Percentiles rank a stretch among this genome's conserved stretches.
Evolutionary conservation across 352 stramenopile genomes (phyloP).

Genomic region (Globisporangium megalacanthum): DNA sequence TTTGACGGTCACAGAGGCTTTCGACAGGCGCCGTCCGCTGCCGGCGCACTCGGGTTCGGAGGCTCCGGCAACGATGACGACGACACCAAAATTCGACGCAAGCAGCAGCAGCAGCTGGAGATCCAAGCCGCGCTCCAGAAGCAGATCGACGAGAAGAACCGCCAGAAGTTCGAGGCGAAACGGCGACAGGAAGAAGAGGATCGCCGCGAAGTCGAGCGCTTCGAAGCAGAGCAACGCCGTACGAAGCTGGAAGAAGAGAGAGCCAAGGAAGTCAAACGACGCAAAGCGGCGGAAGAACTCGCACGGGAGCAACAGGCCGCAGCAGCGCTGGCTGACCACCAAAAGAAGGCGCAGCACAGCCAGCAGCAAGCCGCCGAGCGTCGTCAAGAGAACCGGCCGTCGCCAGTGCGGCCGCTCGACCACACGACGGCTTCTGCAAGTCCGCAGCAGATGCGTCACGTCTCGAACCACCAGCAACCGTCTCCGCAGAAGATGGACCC

Average conservation of each 20-base stretch:
- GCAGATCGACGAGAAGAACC: slow-evolving; percentile 62
- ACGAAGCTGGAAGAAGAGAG: slow-evolving; percentile 37
- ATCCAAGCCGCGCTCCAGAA: slow-evolving; percentile 47
- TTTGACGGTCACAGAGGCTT: neutral
- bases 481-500: slow-evolving; percentile 23
- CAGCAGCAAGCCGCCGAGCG: slow-evolving; percentile 23
- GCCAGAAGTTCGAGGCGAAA: slow-evolving; percentile 54
- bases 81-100: slow-evolving; percentile 1
- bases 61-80: slow-evolving; percentile 8
- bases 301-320: slow-evolving; percentile 30
- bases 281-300: slow-evolving; percentile 41
- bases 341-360: slow-evolving; percentile 27
- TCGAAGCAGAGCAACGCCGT: slow-evolving; percentile 41
- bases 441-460: slow-evolving; percentile 2
- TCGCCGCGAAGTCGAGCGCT: slow-evolving; percentile 40
- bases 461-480: slow-evolving; percentile 6
- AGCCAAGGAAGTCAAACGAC: slow-evolving; percentile 40
- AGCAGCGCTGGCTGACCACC: slow-evolving; percentile 20
- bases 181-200: slow-evolving; percentile 52
- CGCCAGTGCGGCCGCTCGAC: neutral
- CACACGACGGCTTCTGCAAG: neutral
- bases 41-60: slow-evolving; percentile 1
- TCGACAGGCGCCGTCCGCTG: neutral
- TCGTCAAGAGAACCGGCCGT: slow-evolving; percentile 4
- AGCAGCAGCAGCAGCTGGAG: slow-evolving; percentile 31